phyloP scores from a whole-genome alignment of 169 alveolate species.

The Ichthyophthirius multifiliis region DNA sequence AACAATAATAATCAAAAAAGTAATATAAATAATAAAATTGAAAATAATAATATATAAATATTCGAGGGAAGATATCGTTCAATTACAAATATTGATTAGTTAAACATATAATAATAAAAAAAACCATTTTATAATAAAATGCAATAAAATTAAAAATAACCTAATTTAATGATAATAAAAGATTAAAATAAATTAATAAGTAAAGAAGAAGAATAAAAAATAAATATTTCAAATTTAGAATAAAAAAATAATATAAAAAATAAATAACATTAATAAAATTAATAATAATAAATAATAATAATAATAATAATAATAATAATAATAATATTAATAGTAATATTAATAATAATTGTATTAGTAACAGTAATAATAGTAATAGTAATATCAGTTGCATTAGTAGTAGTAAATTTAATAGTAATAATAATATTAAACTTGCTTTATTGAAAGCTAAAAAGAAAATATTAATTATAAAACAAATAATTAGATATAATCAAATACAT shows the following conservation, averaged over 20 bases:
- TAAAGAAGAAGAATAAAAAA: background rate
- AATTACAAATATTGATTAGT: too few relatives aligned
- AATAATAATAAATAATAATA: background rate
- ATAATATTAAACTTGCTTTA: background rate
- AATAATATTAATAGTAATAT: background rate
- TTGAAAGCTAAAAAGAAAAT: background rate
- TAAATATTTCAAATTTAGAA: background rate
- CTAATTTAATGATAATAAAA: background rate
- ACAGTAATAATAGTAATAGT: background rate
- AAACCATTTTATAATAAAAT: background rate
- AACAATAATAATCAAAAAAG: background rate
- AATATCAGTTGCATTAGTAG: background rate
- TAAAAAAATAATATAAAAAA: background rate
- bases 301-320: background rate
- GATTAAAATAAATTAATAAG: background rate
- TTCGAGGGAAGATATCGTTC: background rate
- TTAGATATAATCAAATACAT: background rate
- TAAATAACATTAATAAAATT: background rate
- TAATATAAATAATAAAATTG: background rate
- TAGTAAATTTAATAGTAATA: background rate
- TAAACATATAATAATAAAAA: too few relatives aligned
- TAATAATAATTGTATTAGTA: background rate
- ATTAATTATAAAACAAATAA: background rate
- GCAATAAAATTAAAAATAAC: background rate
- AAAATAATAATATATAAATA: background rate